Conservation (phyloP, 352 stramenopile genomes). For the Bremia lactucae region DNA sequence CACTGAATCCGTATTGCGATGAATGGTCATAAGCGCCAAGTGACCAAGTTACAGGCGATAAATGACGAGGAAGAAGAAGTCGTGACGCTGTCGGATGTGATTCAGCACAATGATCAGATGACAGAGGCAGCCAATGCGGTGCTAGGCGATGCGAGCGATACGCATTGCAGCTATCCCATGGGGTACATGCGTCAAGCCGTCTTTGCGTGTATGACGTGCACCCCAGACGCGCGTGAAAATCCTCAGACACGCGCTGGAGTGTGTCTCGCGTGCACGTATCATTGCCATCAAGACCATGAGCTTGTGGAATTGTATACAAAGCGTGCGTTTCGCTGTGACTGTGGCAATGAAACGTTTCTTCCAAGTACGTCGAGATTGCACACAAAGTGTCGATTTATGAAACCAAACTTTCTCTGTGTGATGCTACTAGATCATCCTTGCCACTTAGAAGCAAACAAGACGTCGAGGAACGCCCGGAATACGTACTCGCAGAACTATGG, state of each 20-base stretch:
- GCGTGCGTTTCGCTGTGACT: slow-evolving; percentile 62
- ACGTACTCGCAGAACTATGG: slow-evolving; percentile 66
- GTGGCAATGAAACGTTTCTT: slow-evolving; percentile 54
- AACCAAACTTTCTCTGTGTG: too few species aligned
- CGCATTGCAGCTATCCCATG: slow-evolving; percentile 59
- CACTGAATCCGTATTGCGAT: too few species aligned
- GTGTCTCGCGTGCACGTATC: slow-evolving; percentile 66
- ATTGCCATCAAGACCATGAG: slow-evolving; percentile 64
- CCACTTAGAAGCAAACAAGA: slow-evolving; percentile 47
- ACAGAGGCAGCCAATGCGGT: slow-evolving; percentile 49
- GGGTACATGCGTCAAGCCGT: slow-evolving; percentile 57
- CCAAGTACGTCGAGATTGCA: slow-evolving; percentile 14
- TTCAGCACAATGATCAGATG: slow-evolving; percentile 42
- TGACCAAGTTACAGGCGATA: too few species aligned
- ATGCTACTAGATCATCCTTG: slow-evolving; percentile 26
- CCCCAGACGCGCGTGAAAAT: slow-evolving; percentile 25
- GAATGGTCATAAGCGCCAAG: too few species aligned
- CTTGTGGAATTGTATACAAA: slow-evolving; percentile 78
- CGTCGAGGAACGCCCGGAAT: slow-evolving; percentile 38
- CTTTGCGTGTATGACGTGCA: slow-evolving; percentile 64
- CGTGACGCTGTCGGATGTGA: slow-evolving; percentile 51
- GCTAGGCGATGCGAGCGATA: slow-evolving; percentile 44
- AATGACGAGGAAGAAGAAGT: slow-evolving; percentile 37
- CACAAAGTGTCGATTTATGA: too few species aligned
- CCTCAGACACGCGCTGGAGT: slow-evolving; percentile 32